These are phyloP conservation scores for Aspergillus eucalypticola DNA, from an alignment of 2,329 filamentous ascomycete genomes.

Conservation along the genomic window DNA sequence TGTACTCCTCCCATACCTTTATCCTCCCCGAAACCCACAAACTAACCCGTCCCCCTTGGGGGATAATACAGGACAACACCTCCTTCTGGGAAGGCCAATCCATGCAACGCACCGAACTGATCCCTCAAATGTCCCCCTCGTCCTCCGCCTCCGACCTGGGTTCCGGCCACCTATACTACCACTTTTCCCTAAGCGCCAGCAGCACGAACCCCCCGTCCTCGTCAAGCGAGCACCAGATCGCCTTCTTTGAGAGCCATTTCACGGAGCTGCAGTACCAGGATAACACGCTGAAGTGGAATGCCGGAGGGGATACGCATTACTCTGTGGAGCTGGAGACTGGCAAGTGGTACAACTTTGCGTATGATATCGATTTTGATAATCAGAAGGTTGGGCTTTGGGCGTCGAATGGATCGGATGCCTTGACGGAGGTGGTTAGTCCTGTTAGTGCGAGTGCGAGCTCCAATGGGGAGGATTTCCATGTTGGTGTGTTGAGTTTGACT, in stretches of 20 bases:
- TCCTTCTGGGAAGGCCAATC: slow-evolving; percentile 71
- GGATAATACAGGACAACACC: slow-evolving; percentile 21
- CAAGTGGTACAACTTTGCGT: slow-evolving; percentile 75
- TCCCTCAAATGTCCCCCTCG: slow-evolving; percentile 61
- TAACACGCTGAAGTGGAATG: slow-evolving; percentile 64
- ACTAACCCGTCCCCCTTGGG: slow-evolving; percentile 32
- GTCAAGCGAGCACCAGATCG: slow-evolving; percentile 67
- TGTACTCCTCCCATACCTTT: slow-evolving; percentile 22
- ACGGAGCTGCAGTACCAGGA: slow-evolving; percentile 71
- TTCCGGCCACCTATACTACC: slow-evolving; percentile 68
- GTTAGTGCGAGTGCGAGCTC: slow-evolving; percentile 62
- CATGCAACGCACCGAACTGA: slow-evolving; percentile 73
- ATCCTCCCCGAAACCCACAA: not conserved
- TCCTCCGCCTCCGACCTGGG: slow-evolving; percentile 57
- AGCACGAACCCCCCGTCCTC: slow-evolving; percentile 61
- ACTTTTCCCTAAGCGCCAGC: slow-evolving; percentile 66
- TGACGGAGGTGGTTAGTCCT: slow-evolving; percentile 61
- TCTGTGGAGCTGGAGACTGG: slow-evolving; percentile 62
- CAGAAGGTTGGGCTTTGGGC: slow-evolving; percentile 69
- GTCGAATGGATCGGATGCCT: slow-evolving; percentile 60
- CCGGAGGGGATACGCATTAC: slow-evolving; percentile 55
- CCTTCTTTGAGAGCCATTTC: slow-evolving; percentile 66
- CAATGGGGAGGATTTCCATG: slow-evolving; percentile 71
- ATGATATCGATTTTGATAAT: slow-evolving; percentile 68
- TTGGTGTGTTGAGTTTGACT: slow-evolving; percentile 65